Conservation (phyloP, 768 basidiomycete species). For the Pisolithus albus region DNA sequence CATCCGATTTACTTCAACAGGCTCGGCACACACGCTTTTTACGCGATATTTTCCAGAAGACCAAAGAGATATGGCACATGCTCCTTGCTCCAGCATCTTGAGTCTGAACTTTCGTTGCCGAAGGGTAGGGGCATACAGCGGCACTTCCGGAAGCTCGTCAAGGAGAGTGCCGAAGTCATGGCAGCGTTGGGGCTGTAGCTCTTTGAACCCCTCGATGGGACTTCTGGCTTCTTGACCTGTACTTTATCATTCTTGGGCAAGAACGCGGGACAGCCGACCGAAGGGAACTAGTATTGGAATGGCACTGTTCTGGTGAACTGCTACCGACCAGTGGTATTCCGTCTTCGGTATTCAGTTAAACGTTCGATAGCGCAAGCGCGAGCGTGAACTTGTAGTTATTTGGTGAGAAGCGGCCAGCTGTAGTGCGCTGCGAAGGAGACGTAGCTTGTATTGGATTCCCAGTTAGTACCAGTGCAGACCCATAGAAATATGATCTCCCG, state of each 20-base stretch:
- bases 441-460: no score
- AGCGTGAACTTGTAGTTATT: no score
- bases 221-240: background rate
- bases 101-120: slow-evolving; percentile 42
- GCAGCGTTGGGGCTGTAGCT: slow-evolving; percentile 18
- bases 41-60: slow-evolving; percentile 51
- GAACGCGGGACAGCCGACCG: background rate
- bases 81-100: slow-evolving; percentile 42
- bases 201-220: background rate
- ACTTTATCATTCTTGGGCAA: background rate
- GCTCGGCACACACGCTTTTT: slow-evolving; percentile 79
- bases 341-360: no score
- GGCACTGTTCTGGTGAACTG: background rate
- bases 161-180: slow-evolving; percentile 19
- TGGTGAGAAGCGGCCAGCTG: no score
- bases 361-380: no score
- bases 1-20: slow-evolving; percentile 31
- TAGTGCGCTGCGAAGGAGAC: no score
- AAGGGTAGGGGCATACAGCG: slow-evolving; percentile 37
- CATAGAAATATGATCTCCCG: no score
- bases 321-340: background rate
- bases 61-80: slow-evolving; percentile 38
- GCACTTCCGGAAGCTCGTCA: slow-evolving; percentile 42
- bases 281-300: background rate
- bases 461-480: no score